Evolutionary conservation across 441 rosid species (phyloP), one percentile per base, ranked within the genome.

Genomic region (Brassica balearica): DNA sequence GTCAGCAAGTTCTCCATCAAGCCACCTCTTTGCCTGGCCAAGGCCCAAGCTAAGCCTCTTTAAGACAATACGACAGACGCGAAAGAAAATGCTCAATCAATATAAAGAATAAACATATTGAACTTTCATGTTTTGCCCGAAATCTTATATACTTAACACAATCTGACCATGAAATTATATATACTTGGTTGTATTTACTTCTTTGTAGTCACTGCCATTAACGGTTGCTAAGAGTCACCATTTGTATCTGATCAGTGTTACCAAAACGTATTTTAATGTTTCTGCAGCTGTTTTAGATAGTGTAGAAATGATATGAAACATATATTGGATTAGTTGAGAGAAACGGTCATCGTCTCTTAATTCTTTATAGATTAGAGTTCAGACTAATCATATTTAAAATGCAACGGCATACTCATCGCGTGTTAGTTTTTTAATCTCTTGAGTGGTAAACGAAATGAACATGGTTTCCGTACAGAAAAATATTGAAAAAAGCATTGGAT

Each of bases 161-260:
- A 15, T 55, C 23, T 17, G 60, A 17, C 60, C 10, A 15, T 55
- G 10, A 55, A 55, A 9, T 17, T 55, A 55, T 55, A 51, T 51
- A 55, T 55, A 55, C 23, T 55, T 55, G 19, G 60, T 55, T 55
- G 60, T 55, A 55, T 17, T 55, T 55, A 55, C 22, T 15, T 48
- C 15, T 48, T 55, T 55, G 60, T 55, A 6, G 4, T 6, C 58
- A 51, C 58, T 14, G 58, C 60, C 60, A 55, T 7, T 55, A 55
- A 55, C 19, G 17, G n/a, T 51, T 55, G 60, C 23, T 55, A 55
- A 55, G 60, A 17, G 4, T 55, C 22, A 55, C 60, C 23, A 55
- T 55, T 51, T 55, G 22, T 4, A 55, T 55, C 60, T 55, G 23
- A 55, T 17, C 17, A 51, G 56, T 15, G 60, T 55, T 17, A 17